Evolutionary conservation across 352 stramenopile species (phyloP).

Genomic region (Peronospora belbahrii): DNA sequence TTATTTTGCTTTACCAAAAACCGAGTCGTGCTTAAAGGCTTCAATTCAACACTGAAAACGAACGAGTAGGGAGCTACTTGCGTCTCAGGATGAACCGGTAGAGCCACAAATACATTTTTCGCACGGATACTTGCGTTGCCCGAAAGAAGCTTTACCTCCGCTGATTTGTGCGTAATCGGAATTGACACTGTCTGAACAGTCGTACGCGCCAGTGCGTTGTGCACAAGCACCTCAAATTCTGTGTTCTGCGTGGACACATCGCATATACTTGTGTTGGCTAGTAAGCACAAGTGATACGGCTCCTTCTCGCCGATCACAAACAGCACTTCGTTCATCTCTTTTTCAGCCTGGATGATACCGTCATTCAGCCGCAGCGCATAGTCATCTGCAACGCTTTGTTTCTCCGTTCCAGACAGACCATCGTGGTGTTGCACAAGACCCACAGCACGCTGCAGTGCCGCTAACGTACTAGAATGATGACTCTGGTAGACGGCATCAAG

Average conservation of each 20-base stretch:
- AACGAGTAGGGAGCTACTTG: slow-evolving; percentile 53
- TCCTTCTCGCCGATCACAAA: slow-evolving; percentile 68
- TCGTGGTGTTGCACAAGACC: slow-evolving; percentile 96
- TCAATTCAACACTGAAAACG: slow-evolving; percentile 54
- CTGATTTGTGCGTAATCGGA: slow-evolving; percentile 41
- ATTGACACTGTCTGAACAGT: slow-evolving; percentile 52
- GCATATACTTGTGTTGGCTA: slow-evolving; percentile 90
- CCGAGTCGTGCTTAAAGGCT: slow-evolving; percentile 39
- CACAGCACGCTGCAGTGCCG: slow-evolving; percentile 81
- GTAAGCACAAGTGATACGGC: slow-evolving; percentile 55
- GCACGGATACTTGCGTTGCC: slow-evolving; percentile 29
- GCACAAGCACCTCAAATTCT: slow-evolving; percentile 64
- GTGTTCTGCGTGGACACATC: slow-evolving; percentile 57
- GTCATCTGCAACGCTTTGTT: slow-evolving; percentile 93
- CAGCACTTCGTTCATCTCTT: slow-evolving; percentile 66
- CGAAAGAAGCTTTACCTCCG: slow-evolving; percentile 31
- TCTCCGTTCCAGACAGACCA: slow-evolving; percentile 91
- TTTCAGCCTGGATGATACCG: slow-evolving; percentile 58
- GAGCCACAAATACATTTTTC: slow-evolving; percentile 42
- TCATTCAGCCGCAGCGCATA: slow-evolving; percentile 90
- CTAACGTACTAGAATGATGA: slow-evolving; percentile 39
- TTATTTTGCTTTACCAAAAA: slow-evolving; percentile 46
- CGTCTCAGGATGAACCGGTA: slow-evolving; percentile 45
- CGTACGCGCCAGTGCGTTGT: slow-evolving; percentile 58
- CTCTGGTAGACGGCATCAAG: slow-evolving; percentile 78